Conservation (phyloP, 2,329 filamentous ascomycete genomes). For the Rosellinia necatrix region DNA sequence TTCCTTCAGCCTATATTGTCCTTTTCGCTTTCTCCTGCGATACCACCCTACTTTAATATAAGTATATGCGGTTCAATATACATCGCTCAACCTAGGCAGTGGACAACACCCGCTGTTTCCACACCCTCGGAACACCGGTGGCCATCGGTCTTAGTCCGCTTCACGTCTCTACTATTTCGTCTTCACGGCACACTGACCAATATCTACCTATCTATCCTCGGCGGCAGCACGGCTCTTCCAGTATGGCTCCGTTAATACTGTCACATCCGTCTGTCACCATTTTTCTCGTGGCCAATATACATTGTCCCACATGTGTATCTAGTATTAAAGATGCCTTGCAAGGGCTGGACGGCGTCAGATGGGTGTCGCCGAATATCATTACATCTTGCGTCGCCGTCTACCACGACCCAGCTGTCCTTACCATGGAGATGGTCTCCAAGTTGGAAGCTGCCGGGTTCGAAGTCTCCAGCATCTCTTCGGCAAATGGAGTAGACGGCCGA, state of each 20-base stretch:
- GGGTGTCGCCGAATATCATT: constrained; percentile 72
- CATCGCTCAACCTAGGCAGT: constrained; percentile 7
- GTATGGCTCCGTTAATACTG: constrained; percentile 34
- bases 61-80: constrained; percentile 12
- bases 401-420: constrained; percentile 54
- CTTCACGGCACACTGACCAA: constrained; percentile 14
- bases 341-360: constrained; percentile 51
- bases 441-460: constrained; percentile 65
- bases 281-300: constrained; percentile 74
- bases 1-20: constrained; percentile 25
- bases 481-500: constrained; percentile 38
- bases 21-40: constrained; percentile 7
- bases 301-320: constrained; percentile 75
- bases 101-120: constrained; percentile 4
- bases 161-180: constrained; percentile 1
- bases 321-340: constrained; percentile 65
- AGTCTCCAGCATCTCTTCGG: constrained; percentile 53
- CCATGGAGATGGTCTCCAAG: constrained; percentile 49
- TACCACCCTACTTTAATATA: constrained; percentile 24
- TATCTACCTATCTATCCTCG: constrained; percentile 6
- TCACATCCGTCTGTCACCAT: constrained; percentile 49
- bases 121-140: not conserved
- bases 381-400: constrained; percentile 64
- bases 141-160: not conserved
- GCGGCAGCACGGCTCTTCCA: constrained; percentile 9